Conservation (phyloP, 108 stramenopile genomes). For the Cylindrotheca fusiformis region DNA sequence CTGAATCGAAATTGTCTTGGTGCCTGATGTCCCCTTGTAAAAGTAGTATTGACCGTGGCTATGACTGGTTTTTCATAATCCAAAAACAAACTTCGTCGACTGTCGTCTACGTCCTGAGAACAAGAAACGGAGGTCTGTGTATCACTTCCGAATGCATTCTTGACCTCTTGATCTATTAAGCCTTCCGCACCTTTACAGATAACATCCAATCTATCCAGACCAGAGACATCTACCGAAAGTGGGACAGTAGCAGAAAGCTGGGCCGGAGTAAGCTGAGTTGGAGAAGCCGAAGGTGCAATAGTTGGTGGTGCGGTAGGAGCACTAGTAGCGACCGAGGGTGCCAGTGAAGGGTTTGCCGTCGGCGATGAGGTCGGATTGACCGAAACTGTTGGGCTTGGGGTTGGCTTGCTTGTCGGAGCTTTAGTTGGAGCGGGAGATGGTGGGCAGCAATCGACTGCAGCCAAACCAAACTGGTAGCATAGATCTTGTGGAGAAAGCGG, state of each 20-base stretch:
- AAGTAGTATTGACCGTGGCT: not conserved
- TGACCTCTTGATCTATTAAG: not conserved
- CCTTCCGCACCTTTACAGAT: not conserved
- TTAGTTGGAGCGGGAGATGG: not conserved
- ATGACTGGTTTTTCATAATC: not conserved
- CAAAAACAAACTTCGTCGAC: not conserved
- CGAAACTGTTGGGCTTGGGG: not conserved
- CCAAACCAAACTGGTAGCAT: no score
- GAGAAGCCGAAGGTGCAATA: not conserved
- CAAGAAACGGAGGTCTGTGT: not conserved
- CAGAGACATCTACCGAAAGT: not conserved
- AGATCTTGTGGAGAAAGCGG: no score
- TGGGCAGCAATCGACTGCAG: not conserved
- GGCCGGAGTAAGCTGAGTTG: not conserved
- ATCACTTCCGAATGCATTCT: not conserved
- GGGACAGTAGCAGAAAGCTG: not conserved
- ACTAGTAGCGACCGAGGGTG: not conserved
- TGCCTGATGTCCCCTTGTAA: not conserved
- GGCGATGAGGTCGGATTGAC: not conserved
- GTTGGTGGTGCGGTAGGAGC: not conserved
- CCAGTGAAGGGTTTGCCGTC: not conserved
- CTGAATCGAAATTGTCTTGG: not conserved
- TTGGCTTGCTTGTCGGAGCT: not conserved
- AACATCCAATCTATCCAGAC: not conserved
- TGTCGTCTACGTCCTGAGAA: not conserved